These are phyloP conservation scores for Ilex paraguariensis DNA, from an alignment of 305 asterid genomes.

Conservation along the genomic window DNA sequence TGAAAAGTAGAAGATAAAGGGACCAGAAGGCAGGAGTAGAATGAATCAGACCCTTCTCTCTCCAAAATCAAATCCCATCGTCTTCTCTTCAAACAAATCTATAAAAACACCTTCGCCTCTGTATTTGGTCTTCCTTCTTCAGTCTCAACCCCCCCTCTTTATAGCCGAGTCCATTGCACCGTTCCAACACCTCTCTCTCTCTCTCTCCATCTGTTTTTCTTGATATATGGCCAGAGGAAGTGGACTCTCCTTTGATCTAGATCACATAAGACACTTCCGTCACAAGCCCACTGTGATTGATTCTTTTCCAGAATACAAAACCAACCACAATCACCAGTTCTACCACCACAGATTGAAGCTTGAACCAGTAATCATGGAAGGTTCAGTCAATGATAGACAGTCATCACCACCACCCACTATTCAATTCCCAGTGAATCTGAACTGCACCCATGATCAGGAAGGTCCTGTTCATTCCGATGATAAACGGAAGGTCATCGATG, in stretches of 20 bases:
- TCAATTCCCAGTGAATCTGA: conserved; percentile 60
- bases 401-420: conserved; percentile 47
- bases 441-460: conserved; percentile 17
- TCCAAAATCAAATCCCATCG: conserved; percentile 28
- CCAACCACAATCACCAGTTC: background rate
- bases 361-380: conserved; percentile 15
- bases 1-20: conserved; percentile 10
- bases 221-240: conserved; percentile 64
- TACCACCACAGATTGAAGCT: conserved; percentile 2
- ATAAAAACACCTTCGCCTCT: conserved; percentile 1
- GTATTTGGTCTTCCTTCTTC: conserved; percentile 39
- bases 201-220: conserved; percentile 16
- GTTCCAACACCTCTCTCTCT: conserved; percentile 19
- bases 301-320: background rate
- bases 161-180: conserved; percentile 59
- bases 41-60: conserved; percentile 5
- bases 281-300: conserved; percentile 13
- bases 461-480: conserved; percentile 6
- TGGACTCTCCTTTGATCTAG: conserved; percentile 91
- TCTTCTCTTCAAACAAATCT: conserved; percentile 29
- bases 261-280: conserved; percentile 32
- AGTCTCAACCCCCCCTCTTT: conserved; percentile 45
- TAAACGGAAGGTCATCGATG: conserved; percentile 35
- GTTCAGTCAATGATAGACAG: conserved; percentile 9
- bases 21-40: background rate